These are phyloP conservation scores for Aspergillus indologenus DNA, from an alignment of 495 filamentous ascomycete species.

Conservation along the genomic window DNA sequence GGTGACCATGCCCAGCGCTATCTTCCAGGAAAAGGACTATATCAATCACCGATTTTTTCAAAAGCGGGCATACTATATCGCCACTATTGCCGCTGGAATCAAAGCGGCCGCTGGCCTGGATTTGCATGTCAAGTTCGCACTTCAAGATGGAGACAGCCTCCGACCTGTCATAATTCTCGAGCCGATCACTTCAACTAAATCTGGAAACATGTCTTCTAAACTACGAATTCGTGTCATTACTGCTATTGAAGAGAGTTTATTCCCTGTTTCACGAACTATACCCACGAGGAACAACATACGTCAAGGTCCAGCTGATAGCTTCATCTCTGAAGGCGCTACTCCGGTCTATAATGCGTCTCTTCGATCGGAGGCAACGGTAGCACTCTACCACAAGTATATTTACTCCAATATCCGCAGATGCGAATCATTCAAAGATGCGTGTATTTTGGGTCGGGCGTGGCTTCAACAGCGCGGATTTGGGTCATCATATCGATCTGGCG, in stretches of 20 bases:
- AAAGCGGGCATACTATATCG: conserved; percentile 88
- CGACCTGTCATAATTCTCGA: conserved; percentile 67
- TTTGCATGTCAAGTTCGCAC: conserved; percentile 59
- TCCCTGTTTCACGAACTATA: conserved; percentile 63
- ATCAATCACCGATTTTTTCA: conserved; percentile 91
- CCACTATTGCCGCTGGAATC: conserved; percentile 69
- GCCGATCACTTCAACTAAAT: conserved; percentile 30
- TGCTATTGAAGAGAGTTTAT: conserved; percentile 60
- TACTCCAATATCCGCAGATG: conserved; percentile 63
- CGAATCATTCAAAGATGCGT: conserved; percentile 73
- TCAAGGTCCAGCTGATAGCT: conserved; percentile 33
- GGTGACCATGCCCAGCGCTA: conserved; percentile 71
- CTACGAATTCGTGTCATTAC: conserved; percentile 77
- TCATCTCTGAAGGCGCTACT: conserved; percentile 50
- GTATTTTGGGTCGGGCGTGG: conserved; percentile 83
- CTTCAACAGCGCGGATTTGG: conserved; percentile 81
- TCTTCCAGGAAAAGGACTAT: conserved; percentile 95
- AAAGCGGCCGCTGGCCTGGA: conserved; percentile 50
- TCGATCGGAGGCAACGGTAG: conserved; percentile 68
- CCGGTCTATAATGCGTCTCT: conserved; percentile 88
- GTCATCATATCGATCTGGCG: conserved; percentile 63
- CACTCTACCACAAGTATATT: conserved; percentile 69
- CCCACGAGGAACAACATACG: conserved; percentile 72
- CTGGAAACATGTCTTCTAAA: conserved; percentile 30
- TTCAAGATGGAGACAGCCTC: conserved; percentile 73